Percentiles rank a stretch among this genome's conserved stretches.
Conservation (phyloP, 495 filamentous ascomycete genomes). For the Aspergillus biplanus region DNA sequence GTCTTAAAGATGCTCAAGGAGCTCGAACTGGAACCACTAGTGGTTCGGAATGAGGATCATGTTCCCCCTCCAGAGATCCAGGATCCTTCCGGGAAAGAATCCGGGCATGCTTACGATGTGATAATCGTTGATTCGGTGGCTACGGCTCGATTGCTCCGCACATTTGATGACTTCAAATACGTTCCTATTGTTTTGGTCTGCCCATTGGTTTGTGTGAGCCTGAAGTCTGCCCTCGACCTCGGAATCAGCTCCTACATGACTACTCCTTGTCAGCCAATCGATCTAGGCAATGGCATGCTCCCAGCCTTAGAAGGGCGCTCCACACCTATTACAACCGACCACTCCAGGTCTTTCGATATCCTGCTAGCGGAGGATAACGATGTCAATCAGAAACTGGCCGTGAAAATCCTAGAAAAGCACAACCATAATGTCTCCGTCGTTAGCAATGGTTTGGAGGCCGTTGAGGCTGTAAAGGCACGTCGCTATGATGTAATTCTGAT, state of each 20-base stretch:
- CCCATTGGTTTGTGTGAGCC: constrained; percentile 85
- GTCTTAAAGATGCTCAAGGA: constrained; percentile 80
- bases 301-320: constrained; percentile 95
- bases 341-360: constrained; percentile 95
- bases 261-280: constrained; percentile 91
- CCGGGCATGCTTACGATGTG: constrained; percentile 81
- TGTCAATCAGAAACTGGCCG: constrained; percentile 94
- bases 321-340: constrained; percentile 87
- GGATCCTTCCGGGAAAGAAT: constrained; percentile 58
- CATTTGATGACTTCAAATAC: constrained; percentile 94
- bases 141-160: constrained; percentile 80
- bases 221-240: constrained; percentile 93
- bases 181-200: constrained; percentile 94
- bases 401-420: constrained; percentile 98
- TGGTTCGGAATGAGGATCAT: constrained; percentile 69
- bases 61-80: constrained; percentile 63
- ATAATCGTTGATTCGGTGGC: constrained; percentile 96
- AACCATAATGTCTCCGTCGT: constrained; percentile 96
- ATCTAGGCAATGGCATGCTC: constrained; percentile 97
- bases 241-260: constrained; percentile 99
- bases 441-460: constrained; percentile 89
- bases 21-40: constrained; percentile 79
- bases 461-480: constrained; percentile 85
- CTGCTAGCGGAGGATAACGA: constrained; percentile 96
- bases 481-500: constrained; percentile 97